Evolutionary conservation across 257 asterid species (phyloP).

Genomic region (Lycium ferocissimum): DNA sequence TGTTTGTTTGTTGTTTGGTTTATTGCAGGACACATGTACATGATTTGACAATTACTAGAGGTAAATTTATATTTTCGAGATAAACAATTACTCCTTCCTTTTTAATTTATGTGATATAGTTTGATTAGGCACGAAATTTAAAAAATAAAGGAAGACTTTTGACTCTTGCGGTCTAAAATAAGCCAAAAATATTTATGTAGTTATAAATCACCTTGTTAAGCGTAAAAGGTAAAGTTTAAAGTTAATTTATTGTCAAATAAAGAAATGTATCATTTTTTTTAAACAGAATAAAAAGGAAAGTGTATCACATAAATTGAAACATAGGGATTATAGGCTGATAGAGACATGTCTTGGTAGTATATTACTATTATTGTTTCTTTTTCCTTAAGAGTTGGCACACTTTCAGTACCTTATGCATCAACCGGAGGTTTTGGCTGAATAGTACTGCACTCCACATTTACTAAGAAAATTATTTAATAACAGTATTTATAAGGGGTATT

Average conservation of each 20-base stretch:
- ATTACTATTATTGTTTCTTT: not conserved
- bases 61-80: not conserved
- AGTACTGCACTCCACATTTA: not conserved
- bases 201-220: no score
- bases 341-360: not conserved
- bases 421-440: conserved; percentile 54
- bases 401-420: conserved; percentile 76
- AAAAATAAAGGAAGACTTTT: no score
- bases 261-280: no score
- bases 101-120: no score
- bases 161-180: no score
- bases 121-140: no score
- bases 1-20: not conserved
- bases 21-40: not conserved
- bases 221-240: no score
- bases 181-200: no score
- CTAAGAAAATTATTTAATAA: not conserved
- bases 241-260: no score
- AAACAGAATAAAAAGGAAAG: no score
- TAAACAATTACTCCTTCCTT: no score
- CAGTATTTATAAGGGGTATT: not conserved
- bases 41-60: not conserved
- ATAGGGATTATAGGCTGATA: not conserved
- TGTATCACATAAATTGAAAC: no score
- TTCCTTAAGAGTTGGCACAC: conserved; percentile 71